Percentiles rank a stretch among this genome's conserved stretches.
phyloP scores from a whole-genome alignment of 495 filamentous ascomycete species.

The Tuber aestivum region DNA sequence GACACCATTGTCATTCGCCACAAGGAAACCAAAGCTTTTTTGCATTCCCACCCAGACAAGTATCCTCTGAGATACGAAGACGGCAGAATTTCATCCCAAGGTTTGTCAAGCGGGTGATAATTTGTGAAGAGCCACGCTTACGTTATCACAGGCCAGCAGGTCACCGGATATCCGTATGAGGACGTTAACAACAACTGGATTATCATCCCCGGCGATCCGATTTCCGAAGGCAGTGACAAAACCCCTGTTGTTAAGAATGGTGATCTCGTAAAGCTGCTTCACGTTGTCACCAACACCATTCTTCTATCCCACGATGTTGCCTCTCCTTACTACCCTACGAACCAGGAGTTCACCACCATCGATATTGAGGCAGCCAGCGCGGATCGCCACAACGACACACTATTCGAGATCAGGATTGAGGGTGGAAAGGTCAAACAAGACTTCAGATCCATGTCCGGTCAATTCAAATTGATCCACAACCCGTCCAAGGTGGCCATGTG shows the following conservation, averaged over 20 bases:
- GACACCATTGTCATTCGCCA: conserved; percentile 82
- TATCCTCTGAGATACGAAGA: conserved; percentile 97
- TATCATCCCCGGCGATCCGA: conserved; percentile 61
- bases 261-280: conserved; percentile 80
- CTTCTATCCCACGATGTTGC: conserved; percentile 96
- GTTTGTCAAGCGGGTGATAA: conserved; percentile 40
- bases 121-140: conserved; percentile 13
- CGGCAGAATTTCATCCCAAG: conserved; percentile 93
- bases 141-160: conserved; percentile 60
- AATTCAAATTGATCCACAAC: conserved; percentile 91
- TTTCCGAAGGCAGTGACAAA: conserved; percentile 50
- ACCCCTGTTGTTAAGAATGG: conserved; percentile 70
- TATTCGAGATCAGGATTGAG: conserved; percentile 90
- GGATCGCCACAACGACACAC: conserved; percentile 77
- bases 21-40: conserved; percentile 93
- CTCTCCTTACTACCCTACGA: conserved; percentile 94
- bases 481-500: conserved; percentile 97
- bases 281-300: conserved; percentile 78
- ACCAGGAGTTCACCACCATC: conserved; percentile 95
- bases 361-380: conserved; percentile 63
- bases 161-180: conserved; percentile 95
- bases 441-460: conserved; percentile 79
- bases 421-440: conserved; percentile 74
- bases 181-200: conserved; percentile 99
- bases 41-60: conserved; percentile 83